Percentiles rank a stretch among this genome's conserved stretches.
Evolutionary conservation across 1,284 basidiomycete genomes (phyloP).

Genomic region (Entoloma clypeatum): DNA sequence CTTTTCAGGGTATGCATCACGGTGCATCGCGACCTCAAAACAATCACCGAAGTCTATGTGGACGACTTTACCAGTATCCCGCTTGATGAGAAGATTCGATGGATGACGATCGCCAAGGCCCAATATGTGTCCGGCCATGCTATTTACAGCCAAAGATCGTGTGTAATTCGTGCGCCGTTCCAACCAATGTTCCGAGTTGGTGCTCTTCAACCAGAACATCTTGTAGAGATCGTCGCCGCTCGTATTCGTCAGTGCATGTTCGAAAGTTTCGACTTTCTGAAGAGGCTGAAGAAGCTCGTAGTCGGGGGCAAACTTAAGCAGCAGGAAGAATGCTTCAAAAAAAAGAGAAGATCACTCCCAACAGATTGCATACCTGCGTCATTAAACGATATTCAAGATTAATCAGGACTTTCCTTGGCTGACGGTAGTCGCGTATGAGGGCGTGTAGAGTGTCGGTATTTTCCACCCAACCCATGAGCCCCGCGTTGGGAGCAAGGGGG

Average conservation of each 20-base stretch:
- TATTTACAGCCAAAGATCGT: slow-evolving; percentile 91
- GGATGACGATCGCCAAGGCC: slow-evolving; percentile 99
- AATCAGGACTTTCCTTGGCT: slow-evolving; percentile 91
- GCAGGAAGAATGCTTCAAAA: no score
- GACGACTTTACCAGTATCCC: slow-evolving; percentile 92
- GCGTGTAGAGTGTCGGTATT: slow-evolving; percentile 99
- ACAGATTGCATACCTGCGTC: slow-evolving; percentile 67
- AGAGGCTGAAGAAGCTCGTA: slow-evolving; percentile 93
- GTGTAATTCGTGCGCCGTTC: slow-evolving; percentile 97
- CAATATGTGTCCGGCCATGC: slow-evolving; percentile 97
- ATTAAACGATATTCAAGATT: slow-evolving; percentile 99
- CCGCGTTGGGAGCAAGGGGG: slow-evolving; percentile 94
- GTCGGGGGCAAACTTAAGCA: slow-evolving; percentile 91
- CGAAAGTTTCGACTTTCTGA: slow-evolving; percentile 99
- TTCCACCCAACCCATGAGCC: slow-evolving; percentile 93
- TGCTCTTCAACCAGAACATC: slow-evolving; percentile 94
- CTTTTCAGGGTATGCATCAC: slow-evolving; percentile 99
- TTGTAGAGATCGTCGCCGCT: slow-evolving; percentile 99
- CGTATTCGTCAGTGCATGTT: slow-evolving; percentile 98
- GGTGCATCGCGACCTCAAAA: slow-evolving; percentile 92
- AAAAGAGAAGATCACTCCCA: slow-evolving; percentile 1
- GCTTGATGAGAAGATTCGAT: slow-evolving; percentile 91
- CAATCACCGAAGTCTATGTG: slow-evolving; percentile 98
- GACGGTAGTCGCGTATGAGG: slow-evolving; percentile 93
- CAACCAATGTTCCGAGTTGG: slow-evolving; percentile 96